phyloP scores from a whole-genome alignment of 192 early-diverging fungal species.

The Diversispora epigaea region DNA sequence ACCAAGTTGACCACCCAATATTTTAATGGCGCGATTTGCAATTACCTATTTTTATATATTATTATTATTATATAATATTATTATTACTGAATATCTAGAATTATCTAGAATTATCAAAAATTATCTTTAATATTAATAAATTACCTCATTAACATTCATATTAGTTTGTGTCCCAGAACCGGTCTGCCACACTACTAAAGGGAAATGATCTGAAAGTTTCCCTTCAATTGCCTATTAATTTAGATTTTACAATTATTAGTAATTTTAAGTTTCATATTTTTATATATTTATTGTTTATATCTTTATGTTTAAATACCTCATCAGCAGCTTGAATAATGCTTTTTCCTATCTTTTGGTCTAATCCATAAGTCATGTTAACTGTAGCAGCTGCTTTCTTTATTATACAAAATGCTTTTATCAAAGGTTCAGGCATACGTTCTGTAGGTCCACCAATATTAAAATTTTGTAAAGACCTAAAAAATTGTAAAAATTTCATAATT shows the following conservation, averaged over 20 bases:
- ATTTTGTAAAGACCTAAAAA: constrained; percentile 82
- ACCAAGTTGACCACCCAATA: constrained; percentile 88
- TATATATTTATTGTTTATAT: background rate
- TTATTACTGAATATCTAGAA: background rate
- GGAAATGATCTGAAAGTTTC: constrained; percentile 93
- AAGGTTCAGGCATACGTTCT: constrained; percentile 93
- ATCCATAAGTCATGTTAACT: constrained; percentile 90
- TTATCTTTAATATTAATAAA: background rate
- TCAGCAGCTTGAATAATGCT: constrained; percentile 88
- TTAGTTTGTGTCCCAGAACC: constrained; percentile 98
- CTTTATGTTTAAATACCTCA: constrained; percentile 52
- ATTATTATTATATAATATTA: background rate
- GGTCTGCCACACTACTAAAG: constrained; percentile 98
- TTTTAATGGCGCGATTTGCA: constrained; percentile 97
- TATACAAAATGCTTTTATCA: constrained; percentile 94
- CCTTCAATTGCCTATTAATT: constrained; percentile 79
- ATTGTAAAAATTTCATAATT: background rate
- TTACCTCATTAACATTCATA: constrained; percentile 91
- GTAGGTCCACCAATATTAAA: constrained; percentile 93
- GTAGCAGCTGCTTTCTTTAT: constrained; percentile 93
- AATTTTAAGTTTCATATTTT: constrained; percentile 8
- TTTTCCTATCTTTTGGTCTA: constrained; percentile 78
- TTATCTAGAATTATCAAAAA: too few species aligned
- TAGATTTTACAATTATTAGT: background rate
- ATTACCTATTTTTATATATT: constrained; percentile 72